Percentiles rank a stretch among this genome's conserved stretches.
Evolutionary conservation across 768 basidiomycete species (phyloP).

Genomic region (Brasilioporus rufonigricans): DNA sequence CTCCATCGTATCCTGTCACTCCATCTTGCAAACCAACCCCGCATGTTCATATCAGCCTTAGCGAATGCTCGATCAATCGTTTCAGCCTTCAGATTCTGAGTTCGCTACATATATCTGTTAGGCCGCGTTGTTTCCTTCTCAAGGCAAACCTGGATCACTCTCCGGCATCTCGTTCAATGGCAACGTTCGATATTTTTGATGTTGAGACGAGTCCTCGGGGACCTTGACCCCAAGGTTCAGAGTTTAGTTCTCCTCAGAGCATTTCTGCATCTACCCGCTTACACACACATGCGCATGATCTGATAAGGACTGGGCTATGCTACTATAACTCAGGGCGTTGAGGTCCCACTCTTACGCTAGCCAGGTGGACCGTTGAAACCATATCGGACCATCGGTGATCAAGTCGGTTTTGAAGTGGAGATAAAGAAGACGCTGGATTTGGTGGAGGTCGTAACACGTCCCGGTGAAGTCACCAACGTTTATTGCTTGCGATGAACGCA

Average conservation of each 20-base stretch:
- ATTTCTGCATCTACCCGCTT: neutral
- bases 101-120: neutral
- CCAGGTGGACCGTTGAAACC: neutral
- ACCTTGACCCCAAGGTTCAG: neutral
- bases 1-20: neutral
- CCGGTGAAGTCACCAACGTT: neutral
- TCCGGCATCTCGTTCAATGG: neutral
- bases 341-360: neutral
- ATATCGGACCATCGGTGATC: conserved; percentile 7
- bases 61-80: neutral
- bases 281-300: neutral
- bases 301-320: conserved; percentile 3
- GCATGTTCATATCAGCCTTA: neutral
- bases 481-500: neutral
- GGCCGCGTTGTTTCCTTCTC: neutral
- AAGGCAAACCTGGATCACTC: neutral
- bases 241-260: neutral
- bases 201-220: neutral
- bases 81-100: neutral
- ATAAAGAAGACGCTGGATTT: neutral
- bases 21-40: neutral
- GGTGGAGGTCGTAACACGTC: neutral
- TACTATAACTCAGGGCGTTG: neutral
- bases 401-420: conserved; percentile 2
- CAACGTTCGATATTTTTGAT: neutral